A percentile compares a stretch with the other conserved stretches of the same genome.
phyloP scores from a whole-genome alignment of 2,329 filamentous ascomycete species.

The Aphanoascus verrucosus region DNA sequence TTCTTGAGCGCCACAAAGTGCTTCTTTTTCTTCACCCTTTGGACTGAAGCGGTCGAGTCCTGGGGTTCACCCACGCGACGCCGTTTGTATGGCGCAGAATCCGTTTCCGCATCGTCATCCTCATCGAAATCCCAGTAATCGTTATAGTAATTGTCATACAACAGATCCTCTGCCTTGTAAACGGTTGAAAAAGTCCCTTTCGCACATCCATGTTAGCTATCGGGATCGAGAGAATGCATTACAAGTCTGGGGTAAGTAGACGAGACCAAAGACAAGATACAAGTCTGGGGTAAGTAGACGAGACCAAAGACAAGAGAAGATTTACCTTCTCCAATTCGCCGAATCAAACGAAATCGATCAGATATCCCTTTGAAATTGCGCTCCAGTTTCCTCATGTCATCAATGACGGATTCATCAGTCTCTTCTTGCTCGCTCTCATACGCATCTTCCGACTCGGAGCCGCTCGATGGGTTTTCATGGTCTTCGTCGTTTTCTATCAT shows the following conservation, averaged over 20 bases:
- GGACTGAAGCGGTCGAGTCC: constrained; percentile 16
- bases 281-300: neutral
- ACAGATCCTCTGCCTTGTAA: constrained; percentile 92
- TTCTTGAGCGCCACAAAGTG: constrained; percentile 97
- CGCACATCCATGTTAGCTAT: neutral
- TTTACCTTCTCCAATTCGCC: constrained; percentile 91
- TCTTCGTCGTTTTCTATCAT: constrained; percentile 23
- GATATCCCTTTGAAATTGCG: constrained; percentile 73
- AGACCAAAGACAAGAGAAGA: neutral
- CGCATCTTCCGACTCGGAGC: constrained; percentile 20
- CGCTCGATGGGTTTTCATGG: constrained; percentile 19
- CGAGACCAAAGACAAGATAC: neutral
- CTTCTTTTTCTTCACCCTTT: constrained; percentile 32
- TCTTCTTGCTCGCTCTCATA: constrained; percentile 26
- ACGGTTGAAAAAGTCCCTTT: constrained; percentile 95
- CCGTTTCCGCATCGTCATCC: constrained; percentile 53
- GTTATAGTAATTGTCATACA: constrained; percentile 74
- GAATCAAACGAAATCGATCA: constrained; percentile 77
- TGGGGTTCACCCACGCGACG: constrained; percentile 35
- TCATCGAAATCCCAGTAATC: constrained; percentile 64
- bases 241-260: neutral
- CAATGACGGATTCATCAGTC: constrained; percentile 48
- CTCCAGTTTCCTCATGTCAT: constrained; percentile 81
- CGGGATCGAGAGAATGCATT: neutral
- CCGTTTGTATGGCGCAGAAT: constrained; percentile 54